Evolutionary conservation across 352 stramenopile species (phyloP).

Genomic region (Blastocystis sp.): DNA sequence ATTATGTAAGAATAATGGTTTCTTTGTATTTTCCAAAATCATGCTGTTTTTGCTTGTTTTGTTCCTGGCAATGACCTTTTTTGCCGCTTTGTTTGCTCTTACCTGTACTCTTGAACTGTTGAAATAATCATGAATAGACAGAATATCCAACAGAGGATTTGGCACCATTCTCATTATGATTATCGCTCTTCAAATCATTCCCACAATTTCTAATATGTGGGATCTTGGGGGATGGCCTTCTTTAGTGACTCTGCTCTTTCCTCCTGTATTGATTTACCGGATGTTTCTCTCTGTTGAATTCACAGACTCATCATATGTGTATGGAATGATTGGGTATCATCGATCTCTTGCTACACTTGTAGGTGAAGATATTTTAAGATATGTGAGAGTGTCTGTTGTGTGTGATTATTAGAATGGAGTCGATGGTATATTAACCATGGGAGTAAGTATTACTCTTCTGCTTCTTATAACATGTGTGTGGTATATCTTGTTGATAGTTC

Average conservation of each 20-base stretch:
- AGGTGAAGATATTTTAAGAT: neutral
- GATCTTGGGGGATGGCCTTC: conserved; percentile 1
- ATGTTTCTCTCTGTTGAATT: conserved; percentile 14
- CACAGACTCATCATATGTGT: neutral
- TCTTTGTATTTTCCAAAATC: conserved; percentile 12
- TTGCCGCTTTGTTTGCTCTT: conserved; percentile 1
- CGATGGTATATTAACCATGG: neutral
- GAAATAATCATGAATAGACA: neutral
- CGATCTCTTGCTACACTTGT: neutral
- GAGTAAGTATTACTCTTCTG: neutral
- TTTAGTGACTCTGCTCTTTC: neutral
- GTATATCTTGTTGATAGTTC: neutral
- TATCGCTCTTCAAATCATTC: conserved; percentile 23
- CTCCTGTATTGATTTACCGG: conserved; percentile 20
- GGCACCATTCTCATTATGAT: neutral
- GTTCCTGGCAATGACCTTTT: conserved; percentile 7
- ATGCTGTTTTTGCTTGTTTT: neutral
- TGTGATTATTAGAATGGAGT: conserved; percentile 26
- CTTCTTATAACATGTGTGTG: neutral
- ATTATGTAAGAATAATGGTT: neutral
- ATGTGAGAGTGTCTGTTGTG: neutral
- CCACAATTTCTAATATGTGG: conserved; percentile 40
- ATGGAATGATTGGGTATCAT: neutral
- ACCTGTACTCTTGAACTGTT: neutral
- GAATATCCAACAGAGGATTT: neutral